Base-by-base conservation (phyloP, 2,329 filamentous ascomycete genomes). In the Taxawa tesnikishii region DNA sequence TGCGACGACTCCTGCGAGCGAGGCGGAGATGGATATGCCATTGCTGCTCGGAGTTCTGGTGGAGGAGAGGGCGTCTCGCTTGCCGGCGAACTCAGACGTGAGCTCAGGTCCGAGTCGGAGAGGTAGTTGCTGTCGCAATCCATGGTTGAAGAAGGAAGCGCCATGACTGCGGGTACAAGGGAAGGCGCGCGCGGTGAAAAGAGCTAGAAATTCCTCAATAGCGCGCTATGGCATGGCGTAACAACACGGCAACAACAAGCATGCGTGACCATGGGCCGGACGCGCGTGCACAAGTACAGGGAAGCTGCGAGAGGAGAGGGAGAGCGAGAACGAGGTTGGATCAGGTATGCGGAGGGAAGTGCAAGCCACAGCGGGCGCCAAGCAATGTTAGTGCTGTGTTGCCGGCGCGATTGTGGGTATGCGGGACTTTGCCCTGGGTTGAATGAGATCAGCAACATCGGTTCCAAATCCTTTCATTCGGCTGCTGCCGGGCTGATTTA, bases 1-100 rank as follows among this genome's bases (percentile, higher is more conserved):
- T 59, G 52, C 15, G 62, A 65, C 13, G 59, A 60, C 33, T 59
- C 54, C 39, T 62, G 59, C 15, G 62, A 65, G 10, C 59, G 55
- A 17, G 51, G 48, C 17, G 54, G 53, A 24, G 51, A 42, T 6
- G 37, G 38, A 33, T 41, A 39, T 25, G 37, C 32, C 37, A 39
- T 42, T 28, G 42, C 34, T 39, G 43, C 43, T 36, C 32, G 32
- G 38, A 46, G 37, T 24, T 44, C 40, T 24, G 45, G 45, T 29
- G 46, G 53, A 38, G 43, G 51, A 41, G 41, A 43, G 29, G 55
- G 54, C 33, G 53, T 50, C 42, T 49, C 38, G 36, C 60, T 60
- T 21, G 48, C 47, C 10, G 51, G 43, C 31, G 59, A 55, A 52
- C 57, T 54, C 46, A 59, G 49, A 27, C 53, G 50, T 28, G 58